phyloP scores from a whole-genome alignment of 1,139 yeast species.

The Spathaspora sp. region DNA sequence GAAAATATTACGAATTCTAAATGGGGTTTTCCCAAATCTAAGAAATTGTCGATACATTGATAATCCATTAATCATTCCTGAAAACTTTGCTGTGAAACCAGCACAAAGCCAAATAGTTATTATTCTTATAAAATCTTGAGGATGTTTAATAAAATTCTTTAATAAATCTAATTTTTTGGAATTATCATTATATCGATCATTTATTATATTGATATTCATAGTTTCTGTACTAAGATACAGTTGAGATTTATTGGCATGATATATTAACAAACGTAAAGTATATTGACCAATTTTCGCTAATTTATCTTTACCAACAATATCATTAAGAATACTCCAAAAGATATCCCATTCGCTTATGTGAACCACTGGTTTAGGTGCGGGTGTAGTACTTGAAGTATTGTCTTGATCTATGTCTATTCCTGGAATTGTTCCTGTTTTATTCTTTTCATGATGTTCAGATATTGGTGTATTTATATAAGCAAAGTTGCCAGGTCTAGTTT shows the following conservation, averaged over 20 bases:
- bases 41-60: conserved; percentile 65
- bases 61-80: conserved; percentile 50
- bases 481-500: conserved; percentile 13
- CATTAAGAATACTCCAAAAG: conserved; percentile 51
- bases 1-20: conserved; percentile 40
- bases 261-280: conserved; percentile 50
- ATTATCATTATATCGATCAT: conserved; percentile 32
- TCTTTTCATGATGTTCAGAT: conserved; percentile 16
- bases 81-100: conserved; percentile 29
- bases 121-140: conserved; percentile 39
- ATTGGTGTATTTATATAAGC: conserved; percentile 25
- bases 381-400: background rate
- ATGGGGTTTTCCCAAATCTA: conserved; percentile 73
- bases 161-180: conserved; percentile 35
- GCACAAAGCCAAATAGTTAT: conserved; percentile 32
- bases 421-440: background rate
- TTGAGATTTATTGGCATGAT: conserved; percentile 47
- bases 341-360: conserved; percentile 32
- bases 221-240: conserved; percentile 33
- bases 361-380: background rate
- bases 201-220: conserved; percentile 31
- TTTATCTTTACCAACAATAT: conserved; percentile 68
- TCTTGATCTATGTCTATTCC: background rate
- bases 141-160: conserved; percentile 40
- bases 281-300: conserved; percentile 65